Evolutionary conservation across 257 asterid genomes (phyloP).

Genomic region (Nicotiana noctiflora): DNA sequence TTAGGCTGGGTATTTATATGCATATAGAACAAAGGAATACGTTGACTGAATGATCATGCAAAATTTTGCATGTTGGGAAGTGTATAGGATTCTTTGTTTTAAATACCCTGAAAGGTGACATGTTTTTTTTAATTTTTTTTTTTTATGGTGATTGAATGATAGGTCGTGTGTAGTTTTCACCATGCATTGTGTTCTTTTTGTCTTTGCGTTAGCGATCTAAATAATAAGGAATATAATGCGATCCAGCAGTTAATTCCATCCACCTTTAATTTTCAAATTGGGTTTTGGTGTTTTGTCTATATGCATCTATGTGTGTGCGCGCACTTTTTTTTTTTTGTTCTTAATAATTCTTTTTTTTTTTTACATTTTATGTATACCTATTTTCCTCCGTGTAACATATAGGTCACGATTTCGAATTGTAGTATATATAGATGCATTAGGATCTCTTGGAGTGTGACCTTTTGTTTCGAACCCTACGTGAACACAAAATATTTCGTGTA

Average conservation of each 20-base stretch:
- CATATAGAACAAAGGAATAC: background rate
- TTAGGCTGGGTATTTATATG: background rate
- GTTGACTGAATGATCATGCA: background rate
- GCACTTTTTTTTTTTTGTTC: background rate
- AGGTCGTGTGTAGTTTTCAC: background rate
- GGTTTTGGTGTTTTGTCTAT: background rate
- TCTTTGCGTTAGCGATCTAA: background rate
- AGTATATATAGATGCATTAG: no score
- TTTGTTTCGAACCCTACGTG: no score
- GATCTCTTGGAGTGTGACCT: no score
- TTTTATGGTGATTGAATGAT: background rate
- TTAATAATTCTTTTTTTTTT: background rate
- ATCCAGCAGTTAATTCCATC: slow-evolving; percentile 9
- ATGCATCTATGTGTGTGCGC: background rate
- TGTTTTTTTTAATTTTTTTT: background rate
- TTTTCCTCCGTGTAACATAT: no score
- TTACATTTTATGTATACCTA: background rate
- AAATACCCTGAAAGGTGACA: background rate
- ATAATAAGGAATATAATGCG: slow-evolving; percentile 15
- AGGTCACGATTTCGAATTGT: no score
- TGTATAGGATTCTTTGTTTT: slow-evolving; percentile 10
- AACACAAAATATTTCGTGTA: no score
- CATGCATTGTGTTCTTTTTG: background rate
- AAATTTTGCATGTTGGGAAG: background rate
- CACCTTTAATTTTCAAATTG: background rate